A percentile compares a stretch with the other conserved stretches of the same genome.
Evolutionary conservation across 805 yeast species (phyloP).

Genomic region (Debaryomyces hansenii): DNA sequence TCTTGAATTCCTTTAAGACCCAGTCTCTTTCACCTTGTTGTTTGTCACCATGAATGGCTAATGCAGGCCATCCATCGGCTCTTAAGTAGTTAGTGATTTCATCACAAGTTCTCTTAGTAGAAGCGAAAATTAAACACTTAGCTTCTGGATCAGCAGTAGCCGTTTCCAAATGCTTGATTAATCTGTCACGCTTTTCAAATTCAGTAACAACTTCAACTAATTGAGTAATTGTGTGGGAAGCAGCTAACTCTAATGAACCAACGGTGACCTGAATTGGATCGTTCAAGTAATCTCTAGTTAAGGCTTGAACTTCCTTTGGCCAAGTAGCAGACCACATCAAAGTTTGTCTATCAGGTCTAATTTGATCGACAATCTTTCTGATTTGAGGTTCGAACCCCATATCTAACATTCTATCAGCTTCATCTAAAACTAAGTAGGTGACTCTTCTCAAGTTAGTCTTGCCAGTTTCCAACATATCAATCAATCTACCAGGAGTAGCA

Average conservation of each 20-base stretch:
- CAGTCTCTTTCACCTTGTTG: slow-evolving; percentile 98
- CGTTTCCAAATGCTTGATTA: slow-evolving; percentile 76
- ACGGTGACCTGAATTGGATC: slow-evolving; percentile 96
- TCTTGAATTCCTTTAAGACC: slow-evolving; percentile 91
- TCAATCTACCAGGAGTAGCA: slow-evolving; percentile 99
- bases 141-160: slow-evolving; percentile 71
- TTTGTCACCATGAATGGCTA: slow-evolving; percentile 98
- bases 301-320: slow-evolving; percentile 96
- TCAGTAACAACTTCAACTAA: slow-evolving; percentile 87
- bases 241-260: slow-evolving; percentile 94
- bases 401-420: slow-evolving; percentile 99
- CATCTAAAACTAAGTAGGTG: slow-evolving; percentile 95
- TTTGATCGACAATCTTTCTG: slow-evolving; percentile 95
- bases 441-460: slow-evolving; percentile 95
- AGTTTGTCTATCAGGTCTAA: slow-evolving; percentile 99
- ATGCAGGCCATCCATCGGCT: slow-evolving; percentile 97
- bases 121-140: slow-evolving; percentile 85
- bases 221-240: slow-evolving; percentile 95
- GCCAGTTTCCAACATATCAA: slow-evolving; percentile 94
- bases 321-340: slow-evolving; percentile 99
- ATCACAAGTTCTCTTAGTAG: slow-evolving; percentile 98
- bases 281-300: slow-evolving; percentile 86
- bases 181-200: slow-evolving; percentile 91
- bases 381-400: slow-evolving; percentile 99
- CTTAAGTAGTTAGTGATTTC: slow-evolving; percentile 88